Percentiles rank a stretch among this genome's conserved stretches.
These are phyloP conservation scores for Globisporangium abappressorium DNA, from an alignment of 352 stramenopile genomes.

Conservation along the genomic window DNA sequence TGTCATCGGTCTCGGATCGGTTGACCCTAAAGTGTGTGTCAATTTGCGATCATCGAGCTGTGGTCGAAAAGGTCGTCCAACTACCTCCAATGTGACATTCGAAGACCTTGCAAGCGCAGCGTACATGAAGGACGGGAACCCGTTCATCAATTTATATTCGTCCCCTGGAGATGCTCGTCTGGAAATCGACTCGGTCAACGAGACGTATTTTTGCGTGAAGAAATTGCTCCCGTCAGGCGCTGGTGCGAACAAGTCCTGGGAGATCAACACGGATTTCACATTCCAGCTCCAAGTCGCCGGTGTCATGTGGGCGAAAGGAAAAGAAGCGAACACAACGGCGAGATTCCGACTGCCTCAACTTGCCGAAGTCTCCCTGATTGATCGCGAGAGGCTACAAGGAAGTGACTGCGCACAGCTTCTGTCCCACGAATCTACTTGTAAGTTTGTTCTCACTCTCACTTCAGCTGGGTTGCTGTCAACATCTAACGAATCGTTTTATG, in stretches of 20 bases:
- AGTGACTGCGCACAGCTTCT: constrained; percentile 71
- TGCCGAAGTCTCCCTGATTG: constrained; percentile 58
- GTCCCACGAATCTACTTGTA: constrained; percentile 61
- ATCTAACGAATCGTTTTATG: constrained; percentile 13
- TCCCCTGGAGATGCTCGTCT: constrained; percentile 51
- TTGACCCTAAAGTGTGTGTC: constrained; percentile 68
- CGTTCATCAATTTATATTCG: constrained; percentile 68
- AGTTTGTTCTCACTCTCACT: background rate
- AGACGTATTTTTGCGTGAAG: constrained; percentile 74
- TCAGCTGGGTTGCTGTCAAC: background rate
- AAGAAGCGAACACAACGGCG: constrained; percentile 5
- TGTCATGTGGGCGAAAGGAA: constrained; percentile 36
- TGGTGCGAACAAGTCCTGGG: constrained; percentile 57
- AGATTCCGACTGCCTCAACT: constrained; percentile 44
- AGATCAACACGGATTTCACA: constrained; percentile 62
- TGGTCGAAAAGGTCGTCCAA: constrained; percentile 38
- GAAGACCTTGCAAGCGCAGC: constrained; percentile 29
- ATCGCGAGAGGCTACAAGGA: constrained; percentile 45
- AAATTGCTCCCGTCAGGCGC: constrained; percentile 64
- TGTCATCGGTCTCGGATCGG: constrained; percentile 56
- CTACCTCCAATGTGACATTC: constrained; percentile 54
- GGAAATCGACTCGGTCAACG: constrained; percentile 47
- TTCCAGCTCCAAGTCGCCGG: constrained; percentile 75
- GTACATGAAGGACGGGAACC: constrained; percentile 77
- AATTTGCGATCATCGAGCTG: constrained; percentile 58